Evolutionary conservation across 1,284 basidiomycete species (phyloP), one percentile per base, ranked within the genome.

Genomic region (Fomes fomentarius): DNA sequence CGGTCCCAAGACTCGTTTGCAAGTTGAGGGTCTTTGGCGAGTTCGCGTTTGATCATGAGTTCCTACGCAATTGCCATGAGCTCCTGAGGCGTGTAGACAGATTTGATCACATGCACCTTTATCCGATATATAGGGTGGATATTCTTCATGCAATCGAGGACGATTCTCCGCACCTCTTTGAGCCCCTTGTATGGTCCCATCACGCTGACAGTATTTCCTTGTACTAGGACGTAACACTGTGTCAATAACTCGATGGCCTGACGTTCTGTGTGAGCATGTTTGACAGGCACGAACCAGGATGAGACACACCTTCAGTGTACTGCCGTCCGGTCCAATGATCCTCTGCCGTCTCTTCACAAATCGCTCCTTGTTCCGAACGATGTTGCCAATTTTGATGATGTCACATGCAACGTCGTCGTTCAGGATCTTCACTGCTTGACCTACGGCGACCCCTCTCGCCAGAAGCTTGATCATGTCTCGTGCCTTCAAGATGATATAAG

Each of bases 81-180:
- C 17, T 9, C 3, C 11, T 3, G n/a, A 4, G 1, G 14, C 14
- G 8, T 19, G 39, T n/a, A 12, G 38, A 9, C 28, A 25, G 49
- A 17, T 33, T 41, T 30, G 38, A n/a, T n/a, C 25, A 31, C 34
- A 63, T 74, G 24, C 33, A 91, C 93, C 74, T 99, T 99, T 76
- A 99, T 99, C 63, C 96, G 89, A 71, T 99, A 99, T 69, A 99
- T 99, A 2, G 97, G 97, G 69, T 99, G 97, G 47, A 99, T 91
- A 69, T 99, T 99, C 76, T 93, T 96, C 94, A 99, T 97, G 76
- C 97, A 99, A 71, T 99, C 97, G 47, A 98, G 74, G 25, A 99
- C 85, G 63, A 99, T 98, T 55, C 96, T 74, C 52, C 97, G 83
- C 4, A 99, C 96, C 71, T 98, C 96, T 71, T 98, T 99, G 35